phyloP scores from a whole-genome alignment of 23 red algal species.

The Gracilariopsis chorda region DNA sequence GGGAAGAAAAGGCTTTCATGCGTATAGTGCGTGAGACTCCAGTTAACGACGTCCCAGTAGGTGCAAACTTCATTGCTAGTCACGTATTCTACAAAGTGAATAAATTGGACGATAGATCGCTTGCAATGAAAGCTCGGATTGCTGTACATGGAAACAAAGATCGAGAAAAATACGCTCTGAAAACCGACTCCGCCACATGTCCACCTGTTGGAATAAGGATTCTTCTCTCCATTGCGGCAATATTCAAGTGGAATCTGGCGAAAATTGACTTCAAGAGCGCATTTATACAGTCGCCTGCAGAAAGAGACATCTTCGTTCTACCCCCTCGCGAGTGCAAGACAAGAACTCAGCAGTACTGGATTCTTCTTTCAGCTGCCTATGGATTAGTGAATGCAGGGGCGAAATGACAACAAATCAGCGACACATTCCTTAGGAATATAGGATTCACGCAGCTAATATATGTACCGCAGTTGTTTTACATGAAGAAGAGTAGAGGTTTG shows the following conservation, averaged over 20 bases:
- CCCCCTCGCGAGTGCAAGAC: background rate
- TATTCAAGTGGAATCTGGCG: background rate
- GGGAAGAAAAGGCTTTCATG: slow-evolving; percentile 17
- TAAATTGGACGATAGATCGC: background rate
- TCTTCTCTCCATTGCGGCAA: slow-evolving; percentile 1
- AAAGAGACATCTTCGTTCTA: slow-evolving; percentile 22
- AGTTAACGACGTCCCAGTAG: background rate
- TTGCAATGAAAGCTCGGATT: slow-evolving; percentile 26
- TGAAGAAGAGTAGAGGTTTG: background rate
- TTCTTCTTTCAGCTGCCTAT: slow-evolving; percentile 31
- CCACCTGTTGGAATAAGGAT: slow-evolving; percentile 26
- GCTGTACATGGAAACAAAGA: slow-evolving; percentile 39
- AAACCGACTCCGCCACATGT: slow-evolving; percentile 35
- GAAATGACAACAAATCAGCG: slow-evolving; percentile 38
- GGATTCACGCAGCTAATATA: slow-evolving; percentile 13
- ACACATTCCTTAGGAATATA: background rate
- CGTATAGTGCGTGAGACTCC: slow-evolving; percentile 3
- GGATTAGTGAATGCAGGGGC: slow-evolving; percentile 17
- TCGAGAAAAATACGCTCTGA: background rate
- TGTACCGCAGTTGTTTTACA: slow-evolving; percentile 17
- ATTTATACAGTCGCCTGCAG: slow-evolving; percentile 27
- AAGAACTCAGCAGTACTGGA: background rate
- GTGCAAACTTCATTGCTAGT: slow-evolving; percentile 35
- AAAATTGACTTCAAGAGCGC: slow-evolving; percentile 54
- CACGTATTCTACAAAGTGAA: slow-evolving; percentile 55